Evolutionary conservation across 495 filamentous ascomycete species (phyloP).

Genomic region (Tuber magnatum): DNA sequence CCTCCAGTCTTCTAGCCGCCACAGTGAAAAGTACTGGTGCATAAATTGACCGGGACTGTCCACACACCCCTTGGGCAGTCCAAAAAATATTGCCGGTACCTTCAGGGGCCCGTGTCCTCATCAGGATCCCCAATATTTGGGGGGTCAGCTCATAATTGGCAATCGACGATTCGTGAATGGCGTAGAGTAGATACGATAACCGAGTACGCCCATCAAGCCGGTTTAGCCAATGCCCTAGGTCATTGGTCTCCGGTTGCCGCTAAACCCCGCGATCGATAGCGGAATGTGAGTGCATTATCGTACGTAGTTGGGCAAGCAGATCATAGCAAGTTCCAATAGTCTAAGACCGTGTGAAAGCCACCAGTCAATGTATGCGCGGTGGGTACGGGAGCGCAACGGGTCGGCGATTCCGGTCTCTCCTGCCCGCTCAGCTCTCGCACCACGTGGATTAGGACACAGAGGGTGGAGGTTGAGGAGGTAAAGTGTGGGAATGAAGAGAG

Average conservation of each 20-base stretch:
- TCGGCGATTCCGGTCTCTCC: not conserved
- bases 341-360: not conserved
- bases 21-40: too few species aligned
- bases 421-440: not conserved
- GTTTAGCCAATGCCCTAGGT: not conserved
- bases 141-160: not conserved
- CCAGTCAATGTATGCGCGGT: not conserved
- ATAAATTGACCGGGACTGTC: not conserved
- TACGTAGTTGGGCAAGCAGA: not conserved
- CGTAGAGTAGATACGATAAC: not conserved
- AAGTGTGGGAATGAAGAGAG: not conserved
- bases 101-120: not conserved
- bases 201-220: not conserved
- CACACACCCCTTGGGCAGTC: not conserved
- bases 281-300: not conserved
- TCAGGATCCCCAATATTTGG: too few species aligned
- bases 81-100: not conserved
- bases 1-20: not conserved
- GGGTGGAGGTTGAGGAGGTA: not conserved
- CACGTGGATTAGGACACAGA: not conserved
- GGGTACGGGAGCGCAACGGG: not conserved
- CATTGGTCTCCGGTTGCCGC: not conserved
- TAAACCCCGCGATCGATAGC: not conserved
- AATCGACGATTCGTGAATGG: not conserved
- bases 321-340: not conserved